Percentiles rank a stretch among this genome's conserved stretches.
Evolutionary conservation across 202 grass and related monocot genomes (phyloP).

Genomic region (Panicum virgatum): DNA sequence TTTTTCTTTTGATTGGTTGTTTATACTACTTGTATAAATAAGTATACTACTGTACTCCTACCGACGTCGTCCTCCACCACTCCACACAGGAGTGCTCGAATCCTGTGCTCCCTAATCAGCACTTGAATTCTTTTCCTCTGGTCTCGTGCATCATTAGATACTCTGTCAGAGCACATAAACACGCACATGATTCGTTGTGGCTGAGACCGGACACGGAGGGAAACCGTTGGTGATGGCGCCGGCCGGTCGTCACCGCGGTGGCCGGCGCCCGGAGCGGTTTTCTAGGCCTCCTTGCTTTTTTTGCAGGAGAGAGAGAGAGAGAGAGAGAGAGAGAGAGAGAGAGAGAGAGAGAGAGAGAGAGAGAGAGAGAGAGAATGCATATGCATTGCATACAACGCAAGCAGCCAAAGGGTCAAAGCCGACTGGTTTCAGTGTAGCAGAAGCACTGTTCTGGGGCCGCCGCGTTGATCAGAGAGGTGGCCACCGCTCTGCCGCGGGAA

Average conservation of each 20-base stretch:
- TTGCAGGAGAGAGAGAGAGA: background rate
- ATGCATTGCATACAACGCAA: background rate
- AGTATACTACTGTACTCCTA: background rate
- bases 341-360: background rate
- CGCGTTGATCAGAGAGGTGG: background rate
- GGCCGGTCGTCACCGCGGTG: constrained; percentile 18
- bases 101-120: background rate
- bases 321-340: background rate
- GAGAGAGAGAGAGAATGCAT: background rate
- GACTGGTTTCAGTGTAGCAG: background rate
- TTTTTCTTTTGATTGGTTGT: background rate
- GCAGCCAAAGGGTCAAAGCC: background rate
- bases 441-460: background rate
- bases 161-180: background rate
- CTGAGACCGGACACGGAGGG: constrained; percentile 1
- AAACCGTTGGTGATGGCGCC: constrained; percentile 29
- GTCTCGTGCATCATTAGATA: constrained; percentile 19
- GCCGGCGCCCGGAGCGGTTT: background rate
- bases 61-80: background rate
- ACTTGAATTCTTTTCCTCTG: background rate
- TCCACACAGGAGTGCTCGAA: background rate
- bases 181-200: background rate
- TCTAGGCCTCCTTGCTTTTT: background rate
- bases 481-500: background rate
- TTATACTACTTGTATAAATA: too few species aligned